Evolutionary conservation across 306 rosid genomes (phyloP).

Genomic region (Dryas alaskensis): DNA sequence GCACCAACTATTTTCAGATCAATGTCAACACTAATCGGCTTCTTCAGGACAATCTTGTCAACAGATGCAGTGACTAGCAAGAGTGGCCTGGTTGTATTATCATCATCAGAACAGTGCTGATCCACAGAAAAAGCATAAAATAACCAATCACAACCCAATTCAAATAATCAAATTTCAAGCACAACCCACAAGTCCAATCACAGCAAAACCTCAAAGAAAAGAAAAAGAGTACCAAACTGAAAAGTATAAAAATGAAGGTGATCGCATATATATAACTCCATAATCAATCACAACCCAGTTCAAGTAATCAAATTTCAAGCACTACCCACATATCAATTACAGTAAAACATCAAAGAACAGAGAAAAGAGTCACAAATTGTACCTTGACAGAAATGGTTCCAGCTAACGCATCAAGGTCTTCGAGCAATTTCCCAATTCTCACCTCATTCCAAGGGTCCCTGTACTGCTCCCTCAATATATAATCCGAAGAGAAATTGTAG

Average conservation of each 20-base stretch:
- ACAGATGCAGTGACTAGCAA: slow-evolving; percentile 89
- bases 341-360: neutral
- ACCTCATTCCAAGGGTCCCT: slow-evolving; percentile 96
- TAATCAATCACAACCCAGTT: slow-evolving; percentile 1
- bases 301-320: slow-evolving; percentile 7
- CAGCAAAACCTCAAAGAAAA: neutral
- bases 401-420: slow-evolving; percentile 95
- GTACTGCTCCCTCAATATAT: slow-evolving; percentile 76
- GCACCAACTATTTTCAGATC: slow-evolving; percentile 86
- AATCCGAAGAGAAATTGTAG: slow-evolving; percentile 76
- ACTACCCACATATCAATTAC: slow-evolving; percentile 12
- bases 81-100: slow-evolving; percentile 81
- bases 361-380: neutral
- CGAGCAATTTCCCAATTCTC: slow-evolving; percentile 79
- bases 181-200: slow-evolving; percentile 12
- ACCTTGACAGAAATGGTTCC: slow-evolving; percentile 92
- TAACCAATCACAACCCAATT: slow-evolving; percentile 1
- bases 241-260: no score
- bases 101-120: slow-evolving; percentile 85
- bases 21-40: slow-evolving; percentile 70
- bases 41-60: slow-evolving; percentile 85
- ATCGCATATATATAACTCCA: no score
- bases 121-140: slow-evolving; percentile 25
- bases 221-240: no score
- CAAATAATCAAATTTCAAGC: slow-evolving; percentile 7